Evolutionary conservation across 2,329 filamentous ascomycete species (phyloP), one percentile per base, ranked within the genome.

Genomic region (Xylariaceae sp.): DNA sequence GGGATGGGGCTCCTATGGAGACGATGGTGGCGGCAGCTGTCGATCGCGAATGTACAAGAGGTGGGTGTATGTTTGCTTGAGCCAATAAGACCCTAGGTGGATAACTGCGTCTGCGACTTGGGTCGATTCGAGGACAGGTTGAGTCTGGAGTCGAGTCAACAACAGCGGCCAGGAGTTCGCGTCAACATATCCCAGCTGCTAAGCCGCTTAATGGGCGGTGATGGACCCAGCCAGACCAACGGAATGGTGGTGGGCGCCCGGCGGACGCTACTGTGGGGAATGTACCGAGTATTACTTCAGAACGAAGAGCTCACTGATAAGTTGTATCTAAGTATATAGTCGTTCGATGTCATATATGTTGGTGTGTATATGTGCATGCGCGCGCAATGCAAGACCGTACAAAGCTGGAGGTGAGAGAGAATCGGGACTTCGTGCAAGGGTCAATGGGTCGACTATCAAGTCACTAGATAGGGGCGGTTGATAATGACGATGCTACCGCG

Each of bases 341-440:
- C 20, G 30, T 23, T 33, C 10, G 33, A 4, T 13, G 18, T 43
- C 20, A 27, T 23, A n/a, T 23, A 18, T 43, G 37, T n/a, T n/a
- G n/a, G n/a, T n/a, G 16, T 11, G 35, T 45, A 30, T 24, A 44
- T 24, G 26, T 20, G 46, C 27, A 44, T 46, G 35, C 37, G 29
- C 26, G 44, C 50, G 55, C 50, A 32, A 48, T 54, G 55, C 50
- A 32, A 44, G 42, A 30, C 15, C 23, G 48, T 20, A 50, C 50
- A 42, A 35, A 27, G 37, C 45, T 47, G 30, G 30, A 50, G 27
- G 26, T 21, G 33, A 46, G 43, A 35, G 18, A 46, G 24, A 37
- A 26, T 18, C 6, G 24, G 41, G 46, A 37, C 39, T 30, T 27
- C 24, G 41, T 45, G 53, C 35, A 49, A 53, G 49, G 24, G 33